Evolutionary conservation across 495 filamentous ascomycete genomes (phyloP), one percentile per base, ranked within the genome.

Genomic region (Hypoxylon fuscum): DNA sequence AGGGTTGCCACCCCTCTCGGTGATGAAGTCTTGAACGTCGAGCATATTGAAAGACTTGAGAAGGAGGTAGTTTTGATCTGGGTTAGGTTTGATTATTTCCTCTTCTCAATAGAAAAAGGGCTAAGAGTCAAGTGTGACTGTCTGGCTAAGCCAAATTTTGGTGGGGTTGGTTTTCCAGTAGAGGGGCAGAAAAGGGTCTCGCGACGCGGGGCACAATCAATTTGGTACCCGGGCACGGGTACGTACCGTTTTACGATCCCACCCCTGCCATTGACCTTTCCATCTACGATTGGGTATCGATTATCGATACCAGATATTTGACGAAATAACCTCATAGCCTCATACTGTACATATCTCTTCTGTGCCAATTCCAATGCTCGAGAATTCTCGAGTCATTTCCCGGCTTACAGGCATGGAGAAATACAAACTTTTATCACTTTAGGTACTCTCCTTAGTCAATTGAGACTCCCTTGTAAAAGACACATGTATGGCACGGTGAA

Each of bases 1-100:
- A 10, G 91, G 90, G 77, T 97, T 84, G 60, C 95, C 96, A 62
- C 93, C 95, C 58, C 91, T 88, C 68, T 96, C 90, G 67, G 82
- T 78, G 74, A 98, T 87, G 76, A 93, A 93, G 68, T 91, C 89
- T 64, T 84, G 79, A 46, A 94, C 79, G 77, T 93, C 92, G 56
- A 96, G 81, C 91, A 91, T 92, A 55, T 40, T 64, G 55, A n/a
- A 29, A 23, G 32, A 20, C 11, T 8, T n/a, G 18, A 42, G 8
- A 17, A 3, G 38, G 4, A 29, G 12, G 9, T 29, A 18, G 6
- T 1, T 40, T 7, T 3, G 17, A 20, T 4, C 2, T 34, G 18
- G 21, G 11, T 17, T 41, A 15, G 32, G 44, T 15, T 27, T 10
- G 23, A 54, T 3, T 20, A 17, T 20, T 21, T 15, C 37, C 44